A percentile compares a stretch with the other conserved stretches of the same genome.
Evolutionary conservation across 768 basidiomycete species (phyloP).

Genomic region (Peribolospora baueri): DNA sequence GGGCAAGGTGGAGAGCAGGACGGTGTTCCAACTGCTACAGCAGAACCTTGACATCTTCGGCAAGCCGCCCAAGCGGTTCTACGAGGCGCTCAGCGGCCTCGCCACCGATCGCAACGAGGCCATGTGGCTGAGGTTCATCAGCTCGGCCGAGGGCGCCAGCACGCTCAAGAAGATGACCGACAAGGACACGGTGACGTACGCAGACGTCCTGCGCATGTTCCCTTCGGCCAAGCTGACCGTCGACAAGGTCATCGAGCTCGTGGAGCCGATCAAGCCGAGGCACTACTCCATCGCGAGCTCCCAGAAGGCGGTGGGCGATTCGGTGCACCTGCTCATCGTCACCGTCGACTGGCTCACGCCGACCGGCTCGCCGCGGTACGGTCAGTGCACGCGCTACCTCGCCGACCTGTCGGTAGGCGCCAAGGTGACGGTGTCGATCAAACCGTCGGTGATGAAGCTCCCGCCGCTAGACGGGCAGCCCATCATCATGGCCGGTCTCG

Average conservation of each 20-base stretch:
- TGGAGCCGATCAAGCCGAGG: constrained; percentile 85
- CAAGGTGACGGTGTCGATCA: constrained; percentile 89
- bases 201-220: constrained; percentile 56
- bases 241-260: constrained; percentile 44
- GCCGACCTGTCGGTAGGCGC: constrained; percentile 58
- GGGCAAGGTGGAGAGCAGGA: constrained; percentile 61
- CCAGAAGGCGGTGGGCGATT: constrained; percentile 80
- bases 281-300: constrained; percentile 96
- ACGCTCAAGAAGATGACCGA: constrained; percentile 91
- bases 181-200: constrained; percentile 83
- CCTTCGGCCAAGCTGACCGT: constrained; percentile 45
- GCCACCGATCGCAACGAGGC: constrained; percentile 45
- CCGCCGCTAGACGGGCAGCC: constrained; percentile 66
- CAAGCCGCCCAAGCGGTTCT: constrained; percentile 86
- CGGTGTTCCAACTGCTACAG: constrained; percentile 81
- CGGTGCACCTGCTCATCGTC: constrained; percentile 82
- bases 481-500: constrained; percentile 93
- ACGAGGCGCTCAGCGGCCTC: constrained; percentile 54
- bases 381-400: constrained; percentile 92
- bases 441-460: constrained; percentile 98
- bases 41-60: constrained; percentile 95
- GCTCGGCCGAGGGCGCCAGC: constrained; percentile 64
- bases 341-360: constrained; percentile 85
- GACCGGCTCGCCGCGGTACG: constrained; percentile 47
- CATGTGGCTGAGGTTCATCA: constrained; percentile 69